Evolutionary conservation across 495 filamentous ascomycete species (phyloP), one percentile per base, ranked within the genome.

Genomic region (Acidiella bohemica): DNA sequence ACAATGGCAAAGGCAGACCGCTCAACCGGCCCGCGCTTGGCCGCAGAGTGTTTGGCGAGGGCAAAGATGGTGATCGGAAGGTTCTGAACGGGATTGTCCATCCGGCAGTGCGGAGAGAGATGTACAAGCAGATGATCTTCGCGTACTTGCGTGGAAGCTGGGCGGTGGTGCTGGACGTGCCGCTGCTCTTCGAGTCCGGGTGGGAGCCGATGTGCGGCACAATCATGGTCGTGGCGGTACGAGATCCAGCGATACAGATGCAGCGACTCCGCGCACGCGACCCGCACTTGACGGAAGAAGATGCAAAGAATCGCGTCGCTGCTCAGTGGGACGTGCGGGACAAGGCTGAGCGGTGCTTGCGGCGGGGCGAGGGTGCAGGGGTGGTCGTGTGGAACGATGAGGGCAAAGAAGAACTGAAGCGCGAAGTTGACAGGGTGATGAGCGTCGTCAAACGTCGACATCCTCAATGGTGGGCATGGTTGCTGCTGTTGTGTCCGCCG

Each of bases 121-220:
- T 93, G 65, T 80, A 80, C 53, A 76, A 67, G 46, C 60, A 65
- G 3, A 67, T 92, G 12, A 42, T 80, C 13, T 58, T 60, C 18
- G 66, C 73, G 47, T 93, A 88, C 44, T 23, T 87, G 2, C 60
- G 54, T 2, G 87, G 88, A 1, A 46, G 73, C 40, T 81, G 87
- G 81, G 86, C 83, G 0, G 83, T 92, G 9, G 79, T 96, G n/a
- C 62, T 97, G 8, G 90, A 97, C 54, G 75, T 97, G 1, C 90
- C 90, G 31, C 62, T 97, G 28, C 71, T 97, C 13, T 95, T 92
- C 54, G 90, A 97, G 65, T 71, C 68, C 44, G 73, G 74, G 2
- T 74, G 93, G 65, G 90, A 97, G 52, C 47, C 72, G 18, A 68
- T 87, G 32, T 93, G 84, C 50, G 81, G 84, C 0, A 73, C 71